Base-by-base conservation (phyloP, 2,329 filamentous ascomycete genomes). In the Allantophomopsis lycopodina region DNA sequence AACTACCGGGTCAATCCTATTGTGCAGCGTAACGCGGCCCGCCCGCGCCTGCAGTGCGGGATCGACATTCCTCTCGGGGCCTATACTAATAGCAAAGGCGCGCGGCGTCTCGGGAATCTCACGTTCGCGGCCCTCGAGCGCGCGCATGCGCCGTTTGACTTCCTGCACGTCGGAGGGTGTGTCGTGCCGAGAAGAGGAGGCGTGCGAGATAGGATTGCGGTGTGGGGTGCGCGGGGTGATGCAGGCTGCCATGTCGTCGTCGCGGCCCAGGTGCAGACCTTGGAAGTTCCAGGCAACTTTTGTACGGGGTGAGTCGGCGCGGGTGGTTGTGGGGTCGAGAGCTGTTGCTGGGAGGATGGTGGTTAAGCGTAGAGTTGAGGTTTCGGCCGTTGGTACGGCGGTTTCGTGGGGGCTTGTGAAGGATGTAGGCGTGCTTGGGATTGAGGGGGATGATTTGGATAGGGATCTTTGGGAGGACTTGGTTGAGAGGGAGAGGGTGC, bases 251-350 rank as follows among this genome's bases (percentile, higher is more conserved):
- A 28, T 28, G 5, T 28, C 23, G 23, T 28, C 23, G 23, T 28
- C 23, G 23, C 23, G 23, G 37, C 46, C 46, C 10, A 57, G 36
- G n/a, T 50, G 46, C 21, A 57, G 40, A 7, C 46, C 51, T 42
- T 54, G 49, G 28, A 57, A 53, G 32, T 50, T 46, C 37, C 52
- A 49, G 15, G 53, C 50, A 4, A 56, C 52, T 40, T 50, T 55
- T 15, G 53, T 50, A 7, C 53, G 45, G 14, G 53, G 54, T 40
- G 50, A 53, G 2, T 46, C 45, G 35, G 35, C 16, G 14, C 14
- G 32, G 3, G 14, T 34, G 14, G 4, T 4, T 12, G 14, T 18
- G 8, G 14, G 14, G 16, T 16, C 16, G 15, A 38, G 35, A 7
- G 36, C 33, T 15, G 15, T 23, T 20, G 40, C 42, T 4, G 45